A percentile compares a stretch with the other conserved stretches of the same genome.
These are phyloP conservation scores for Vicia faba DNA, from an alignment of 306 rosid genomes.

Conservation along the genomic window DNA sequence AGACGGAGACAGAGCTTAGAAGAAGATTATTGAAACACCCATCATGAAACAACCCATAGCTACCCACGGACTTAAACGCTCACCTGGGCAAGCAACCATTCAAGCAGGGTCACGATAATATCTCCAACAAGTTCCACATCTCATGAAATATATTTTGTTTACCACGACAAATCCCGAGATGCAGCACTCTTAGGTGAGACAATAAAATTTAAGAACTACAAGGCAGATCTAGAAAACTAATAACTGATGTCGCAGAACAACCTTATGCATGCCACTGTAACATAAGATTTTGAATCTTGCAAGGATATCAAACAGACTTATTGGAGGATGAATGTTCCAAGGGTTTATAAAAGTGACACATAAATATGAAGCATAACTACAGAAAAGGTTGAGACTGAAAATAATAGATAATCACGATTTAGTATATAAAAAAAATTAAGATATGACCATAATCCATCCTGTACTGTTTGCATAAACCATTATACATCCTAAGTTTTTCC, in stretches of 20 bases:
- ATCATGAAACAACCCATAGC: conserved; percentile 59
- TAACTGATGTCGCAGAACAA: neutral
- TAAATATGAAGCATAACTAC: neutral
- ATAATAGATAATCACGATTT: conserved; percentile 3
- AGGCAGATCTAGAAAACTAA: conserved; percentile 1
- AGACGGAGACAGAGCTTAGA: conserved; percentile 38
- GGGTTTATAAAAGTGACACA: conserved; percentile 3
- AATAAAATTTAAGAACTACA: neutral
- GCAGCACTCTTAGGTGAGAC: neutral
- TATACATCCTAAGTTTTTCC: neutral
- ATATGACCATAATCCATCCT: conserved; percentile 20
- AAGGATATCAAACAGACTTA: conserved; percentile 1
- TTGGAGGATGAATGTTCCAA: neutral
- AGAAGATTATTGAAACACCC: conserved; percentile 64
- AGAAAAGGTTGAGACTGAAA: conserved; percentile 15
- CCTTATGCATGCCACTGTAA: neutral
- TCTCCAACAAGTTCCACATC: conserved; percentile 18
- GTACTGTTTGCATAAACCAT: conserved; percentile 12
- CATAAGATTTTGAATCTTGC: conserved; percentile 2
- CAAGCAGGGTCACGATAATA: conserved; percentile 27
- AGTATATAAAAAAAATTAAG: neutral
- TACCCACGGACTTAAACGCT: conserved; percentile 77
- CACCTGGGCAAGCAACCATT: conserved; percentile 53
- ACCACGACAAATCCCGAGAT: neutral
- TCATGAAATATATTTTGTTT: conserved; percentile 21